Evolutionary conservation across 345 rosid species (phyloP), one percentile per base, ranked within the genome.

Genomic region (Lagerstroemia speciosa): DNA sequence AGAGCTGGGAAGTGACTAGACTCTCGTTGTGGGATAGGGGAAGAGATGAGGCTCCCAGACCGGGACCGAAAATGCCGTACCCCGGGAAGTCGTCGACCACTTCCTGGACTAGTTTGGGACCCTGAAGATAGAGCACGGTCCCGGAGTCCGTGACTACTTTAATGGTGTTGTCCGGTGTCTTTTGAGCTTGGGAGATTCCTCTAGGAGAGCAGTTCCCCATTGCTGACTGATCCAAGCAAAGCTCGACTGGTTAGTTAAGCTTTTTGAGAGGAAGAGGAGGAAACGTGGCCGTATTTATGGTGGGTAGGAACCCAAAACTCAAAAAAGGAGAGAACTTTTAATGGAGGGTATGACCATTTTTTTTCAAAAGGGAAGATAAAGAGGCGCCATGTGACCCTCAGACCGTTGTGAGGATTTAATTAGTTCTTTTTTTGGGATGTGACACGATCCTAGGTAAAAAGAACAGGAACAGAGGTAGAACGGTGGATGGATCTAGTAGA

Each of bases 191-290:
- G 63, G 63, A 1, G 63, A 58, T 68, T 57, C 85, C 84, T 69
- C 78, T 84, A 53, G 80, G 62, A 65, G 87, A 79, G 73, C 89
- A 87, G 76, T 84, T 87, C 43, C 91, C 89, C 91, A 87, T 87
- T 29, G 2, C 17, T 17, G 61, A 27, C 30, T 40, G 8, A 30
- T 7, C 38, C 61, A 58, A 32, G 0, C 1, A 37, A 12, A n/a
- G 16, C 60, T 50, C 8, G 63, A 14, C 19, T 2, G 29, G 12
- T 26, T 14, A 29, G 6, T 2, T 22, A 27, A 57, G 62, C 62
- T 57, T 9, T 26, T 29, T 1, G 32, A 33, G 29, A 12, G 29
- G 24, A 58, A 58, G 63, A 26, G 63, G 20, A 53, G 60, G 14
- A n/a, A 11, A 53, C 29, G 63, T 19, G 63, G 3, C 32, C 17